Base-by-base conservation (phyloP, 257 asterid genomes). In the Solanum rostratum region DNA sequence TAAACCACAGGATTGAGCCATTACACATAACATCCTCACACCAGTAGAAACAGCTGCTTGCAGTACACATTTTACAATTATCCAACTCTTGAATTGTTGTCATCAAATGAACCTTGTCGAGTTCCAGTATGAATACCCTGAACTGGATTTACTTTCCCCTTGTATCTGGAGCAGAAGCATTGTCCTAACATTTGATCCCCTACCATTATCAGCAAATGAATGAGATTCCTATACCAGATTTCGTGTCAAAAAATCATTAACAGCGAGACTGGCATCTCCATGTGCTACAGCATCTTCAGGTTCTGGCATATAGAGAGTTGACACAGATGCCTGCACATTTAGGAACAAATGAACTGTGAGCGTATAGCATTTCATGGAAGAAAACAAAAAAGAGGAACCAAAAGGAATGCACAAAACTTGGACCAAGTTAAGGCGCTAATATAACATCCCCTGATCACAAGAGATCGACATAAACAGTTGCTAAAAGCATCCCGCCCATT, bases 211-310 rank as follows among this genome's bases (percentile, higher is more conserved):
- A 20, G 1, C 33, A 43, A 71, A 0, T n/a, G 33, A 46, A 24
- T 6, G 46, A 78, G 63, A 19, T 78, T 78, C 65, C 82, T 78
- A 78, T 3, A 52, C 70, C 46, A 70, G 90, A 90, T 88, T 90
- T 86, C 97, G 92, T 5, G 99, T 90, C 85, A 91, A 88, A 86
- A 97, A 97, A 88, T 97, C 98, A 80, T 93, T 89, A 46, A 94
- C 98, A 29, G 98, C 99, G 41, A 97, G 98, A 86, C 79, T 92
- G 66, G 98, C 93, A 90, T 97, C 99, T 79, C 99, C 99, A 81
- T 97, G 99, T 8, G 98, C 80, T 29, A 96, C 99, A 9, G 98
- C 99, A 84, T 96, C 99, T 85, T 96, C 99, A 73, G 98, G 98
- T 80, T 95, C 99, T 5, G 99, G 99, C 97, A 96, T 94, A 89